phyloP scores from a whole-genome alignment of 2,329 filamentous ascomycete species.

The Herpotrichia juniperi region DNA sequence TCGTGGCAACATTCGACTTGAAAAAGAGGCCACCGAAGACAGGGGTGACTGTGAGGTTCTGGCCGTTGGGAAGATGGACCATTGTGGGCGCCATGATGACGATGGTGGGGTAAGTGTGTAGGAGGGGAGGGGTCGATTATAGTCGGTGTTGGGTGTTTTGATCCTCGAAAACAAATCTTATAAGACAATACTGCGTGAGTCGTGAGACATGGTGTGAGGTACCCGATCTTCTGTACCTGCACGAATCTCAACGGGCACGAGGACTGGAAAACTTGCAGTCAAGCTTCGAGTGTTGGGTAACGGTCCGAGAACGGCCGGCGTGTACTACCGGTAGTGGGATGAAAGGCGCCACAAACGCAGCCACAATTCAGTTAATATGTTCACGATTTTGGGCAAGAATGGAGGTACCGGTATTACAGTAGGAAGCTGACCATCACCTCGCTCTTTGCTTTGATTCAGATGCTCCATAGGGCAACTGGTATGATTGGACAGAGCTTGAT shows the following conservation, averaged over 20 bases:
- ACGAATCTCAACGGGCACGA: neutral
- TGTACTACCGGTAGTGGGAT: neutral
- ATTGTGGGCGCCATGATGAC: constrained; percentile 51
- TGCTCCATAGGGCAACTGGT: neutral
- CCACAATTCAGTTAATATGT: neutral
- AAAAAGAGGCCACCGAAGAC: constrained; percentile 93
- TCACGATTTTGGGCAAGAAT: neutral
- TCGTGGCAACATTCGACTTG: constrained; percentile 77
- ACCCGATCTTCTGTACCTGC: neutral
- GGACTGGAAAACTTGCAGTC: neutral
- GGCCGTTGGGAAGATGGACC: constrained; percentile 84
- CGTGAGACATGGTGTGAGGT: constrained; percentile 16
- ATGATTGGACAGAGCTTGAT: neutral
- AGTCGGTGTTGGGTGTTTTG: neutral
- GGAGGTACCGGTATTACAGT: too few relatives aligned
- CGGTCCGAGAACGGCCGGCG: neutral
- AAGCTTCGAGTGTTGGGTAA: neutral
- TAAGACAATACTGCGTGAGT: neutral
- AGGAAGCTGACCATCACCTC: neutral
- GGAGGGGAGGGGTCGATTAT: neutral
- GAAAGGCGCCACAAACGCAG: neutral
- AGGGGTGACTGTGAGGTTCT: constrained; percentile 78
- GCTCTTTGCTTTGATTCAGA: neutral
- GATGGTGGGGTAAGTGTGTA: constrained; percentile 31
- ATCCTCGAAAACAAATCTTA: neutral